Conservation (phyloP, 805 yeast species). For the Yarrowia sp. region DNA sequence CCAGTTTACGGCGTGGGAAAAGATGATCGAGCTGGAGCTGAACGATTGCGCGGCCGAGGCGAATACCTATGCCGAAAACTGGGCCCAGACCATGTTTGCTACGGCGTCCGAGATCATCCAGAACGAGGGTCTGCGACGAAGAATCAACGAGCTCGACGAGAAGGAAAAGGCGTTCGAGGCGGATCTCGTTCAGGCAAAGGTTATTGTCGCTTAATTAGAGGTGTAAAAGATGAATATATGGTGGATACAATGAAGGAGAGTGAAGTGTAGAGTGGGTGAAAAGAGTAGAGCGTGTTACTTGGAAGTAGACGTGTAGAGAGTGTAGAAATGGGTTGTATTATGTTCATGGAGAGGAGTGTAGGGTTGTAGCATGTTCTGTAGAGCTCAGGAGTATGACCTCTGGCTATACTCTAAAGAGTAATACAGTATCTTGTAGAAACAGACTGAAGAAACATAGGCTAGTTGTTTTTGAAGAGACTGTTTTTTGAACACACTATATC, state of each 20-base stretch:
- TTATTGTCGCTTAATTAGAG: constrained; percentile 14
- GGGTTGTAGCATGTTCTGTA: no score
- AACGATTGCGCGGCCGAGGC: constrained; percentile 74
- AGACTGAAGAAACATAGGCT: no score
- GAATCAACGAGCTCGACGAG: constrained; percentile 44
- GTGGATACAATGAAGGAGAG: background rate
- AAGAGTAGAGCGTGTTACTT: no score
- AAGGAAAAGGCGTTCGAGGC: constrained; percentile 29
- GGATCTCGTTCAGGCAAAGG: constrained; percentile 26
- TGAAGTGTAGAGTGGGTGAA: no score
- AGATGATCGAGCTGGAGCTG: constrained; percentile 77
- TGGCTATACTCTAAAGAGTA: no score
- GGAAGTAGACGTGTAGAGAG: no score
- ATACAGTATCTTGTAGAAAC: no score
- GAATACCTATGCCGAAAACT: constrained; percentile 67
- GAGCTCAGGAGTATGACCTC: no score
- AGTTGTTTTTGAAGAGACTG: no score
- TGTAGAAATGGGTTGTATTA: background rate
- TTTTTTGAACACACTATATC: no score
- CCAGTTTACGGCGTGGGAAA: constrained; percentile 72
- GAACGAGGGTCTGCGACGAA: constrained; percentile 85
- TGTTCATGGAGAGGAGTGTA: no score
- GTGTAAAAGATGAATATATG: background rate
- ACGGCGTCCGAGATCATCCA: constrained; percentile 86
- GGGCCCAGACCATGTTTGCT: constrained; percentile 75